These are phyloP conservation scores for Juglanconis juglandina DNA, from an alignment of 2,329 filamentous ascomycete species.

Conservation along the genomic window DNA sequence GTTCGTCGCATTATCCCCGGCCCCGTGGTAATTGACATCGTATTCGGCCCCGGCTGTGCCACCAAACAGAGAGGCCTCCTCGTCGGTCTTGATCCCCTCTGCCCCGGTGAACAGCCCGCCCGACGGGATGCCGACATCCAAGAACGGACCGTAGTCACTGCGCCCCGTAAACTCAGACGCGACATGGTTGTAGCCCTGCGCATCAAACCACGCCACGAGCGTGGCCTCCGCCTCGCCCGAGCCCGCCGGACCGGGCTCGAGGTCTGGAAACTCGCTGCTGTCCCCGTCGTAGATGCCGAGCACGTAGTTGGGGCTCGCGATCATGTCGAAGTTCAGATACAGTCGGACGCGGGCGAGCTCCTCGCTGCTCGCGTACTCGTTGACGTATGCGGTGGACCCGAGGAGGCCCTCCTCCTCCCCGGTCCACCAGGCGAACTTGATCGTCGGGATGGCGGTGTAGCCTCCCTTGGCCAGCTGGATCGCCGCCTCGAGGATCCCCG, in stretches of 20 bases:
- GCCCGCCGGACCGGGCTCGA: neutral
- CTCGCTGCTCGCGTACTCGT: constrained; percentile 26
- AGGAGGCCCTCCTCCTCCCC: constrained; percentile 41
- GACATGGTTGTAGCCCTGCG: constrained; percentile 22
- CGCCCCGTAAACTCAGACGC: constrained; percentile 47
- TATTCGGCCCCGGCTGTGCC: neutral
- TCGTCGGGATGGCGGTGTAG: constrained; percentile 26
- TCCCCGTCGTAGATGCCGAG: constrained; percentile 4
- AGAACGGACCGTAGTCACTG: constrained; percentile 60
- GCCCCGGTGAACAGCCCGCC: constrained; percentile 61
- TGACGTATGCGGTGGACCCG: constrained; percentile 35
- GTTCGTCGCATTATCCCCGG: neutral
- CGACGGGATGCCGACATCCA: constrained; percentile 50
- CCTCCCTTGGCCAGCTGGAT: constrained; percentile 27
- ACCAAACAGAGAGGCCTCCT: constrained; percentile 1
- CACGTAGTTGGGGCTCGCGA: constrained; percentile 29
- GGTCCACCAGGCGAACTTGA: constrained; percentile 43
- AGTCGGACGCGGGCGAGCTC: constrained; percentile 33
- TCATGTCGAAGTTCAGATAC: constrained; percentile 42
- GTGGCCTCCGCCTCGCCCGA: neutral
- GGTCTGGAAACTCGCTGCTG: neutral
- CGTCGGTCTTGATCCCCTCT: neutral
- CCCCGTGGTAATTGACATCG: constrained; percentile 1
- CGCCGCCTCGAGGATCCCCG: constrained; percentile 37
- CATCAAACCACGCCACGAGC: neutral